Conservation (phyloP, 352 stramenopile genomes). For the Pythium monospermum region DNA sequence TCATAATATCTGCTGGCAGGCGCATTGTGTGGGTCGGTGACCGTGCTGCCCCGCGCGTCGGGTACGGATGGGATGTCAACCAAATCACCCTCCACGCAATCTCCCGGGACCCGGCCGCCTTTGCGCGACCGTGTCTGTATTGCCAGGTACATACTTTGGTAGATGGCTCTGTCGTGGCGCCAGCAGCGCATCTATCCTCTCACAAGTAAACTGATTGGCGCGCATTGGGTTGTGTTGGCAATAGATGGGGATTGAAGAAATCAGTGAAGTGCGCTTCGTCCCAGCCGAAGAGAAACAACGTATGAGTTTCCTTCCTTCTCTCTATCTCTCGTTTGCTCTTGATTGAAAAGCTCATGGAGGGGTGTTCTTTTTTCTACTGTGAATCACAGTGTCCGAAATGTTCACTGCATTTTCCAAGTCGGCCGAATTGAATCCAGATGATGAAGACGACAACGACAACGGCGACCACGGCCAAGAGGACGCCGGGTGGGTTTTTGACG, state of each 20-base stretch:
- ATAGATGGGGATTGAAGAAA: constrained; percentile 58
- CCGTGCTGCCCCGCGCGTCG: constrained; percentile 28
- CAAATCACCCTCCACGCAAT: constrained; percentile 72
- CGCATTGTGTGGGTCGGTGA: constrained; percentile 63
- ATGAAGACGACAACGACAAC: constrained; percentile 39
- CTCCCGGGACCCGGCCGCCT: constrained; percentile 57
- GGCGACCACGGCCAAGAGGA: constrained; percentile 7
- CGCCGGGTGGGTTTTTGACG: constrained; percentile 79
- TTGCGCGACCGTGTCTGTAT: constrained; percentile 69
- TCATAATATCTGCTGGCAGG: constrained; percentile 14
- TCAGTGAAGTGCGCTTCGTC: constrained; percentile 74
- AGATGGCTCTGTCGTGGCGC: too few relatives aligned
- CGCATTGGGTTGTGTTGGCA: background rate
- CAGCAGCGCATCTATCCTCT: too few relatives aligned
- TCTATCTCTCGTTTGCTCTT: background rate
- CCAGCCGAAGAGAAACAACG: constrained; percentile 53
- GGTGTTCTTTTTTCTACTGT: background rate
- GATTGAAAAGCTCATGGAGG: constrained; percentile 1
- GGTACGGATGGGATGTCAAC: constrained; percentile 73
- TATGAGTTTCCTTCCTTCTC: constrained; percentile 23
- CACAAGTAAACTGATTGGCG: too few relatives aligned
- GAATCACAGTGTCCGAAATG: constrained; percentile 50
- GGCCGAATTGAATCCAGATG: constrained; percentile 79
- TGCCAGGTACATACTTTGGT: constrained; percentile 75
- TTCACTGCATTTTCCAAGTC: constrained; percentile 78